Base-by-base conservation (phyloP, 345 rosid genomes). In the Turnera subulata region DNA sequence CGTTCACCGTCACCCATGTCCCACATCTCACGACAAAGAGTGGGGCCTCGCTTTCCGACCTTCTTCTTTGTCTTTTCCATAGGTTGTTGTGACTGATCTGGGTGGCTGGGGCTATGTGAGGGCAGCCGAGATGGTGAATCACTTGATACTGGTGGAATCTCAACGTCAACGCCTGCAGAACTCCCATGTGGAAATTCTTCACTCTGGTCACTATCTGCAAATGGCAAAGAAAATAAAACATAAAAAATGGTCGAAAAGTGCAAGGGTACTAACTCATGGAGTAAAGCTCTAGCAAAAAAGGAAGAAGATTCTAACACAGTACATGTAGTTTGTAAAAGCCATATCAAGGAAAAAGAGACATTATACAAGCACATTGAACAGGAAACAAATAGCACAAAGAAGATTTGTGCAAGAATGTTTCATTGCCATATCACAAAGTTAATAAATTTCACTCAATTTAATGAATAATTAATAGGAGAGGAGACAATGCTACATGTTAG, bases 11-110 rank as follows among this genome's bases (percentile, higher is more conserved):
- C 70, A 26, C 48, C 46, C 56, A 59, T 17, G 25, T 66, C 61
- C n/a, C 58, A 62, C 60, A 66, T 40, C 50, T 47, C 46, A 29
- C 49, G 63, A 66, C 75, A 66, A 1, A 60, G 57, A 15, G 69
- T 66, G 21, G 66, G 73, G 48, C 75, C 73, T 50, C 79, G 48
- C 17, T n/a, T 11, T 53, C 39, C 60, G 58, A n/a, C n/a, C n/a
- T n/a, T n/a, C n/a, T n/a, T n/a, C n/a, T 45, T 63, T 25, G 1
- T 58, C 53, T 18, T 64, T 23, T 12, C 55, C 18, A 20, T 35
- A 11, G 38, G 22, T 42, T 19, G 60, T 18, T 21, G 57, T 23
- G 57, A 43, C 11, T 18, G 37, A 32, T 21, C 4, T 46, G n/a
- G 25, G 11, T 55, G 56, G 25, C 40, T 46, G 17, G 44, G 50